Evolutionary conservation across 139 green algal species (phyloP).

Genomic region (Tetradesmus obliquus): DNA sequence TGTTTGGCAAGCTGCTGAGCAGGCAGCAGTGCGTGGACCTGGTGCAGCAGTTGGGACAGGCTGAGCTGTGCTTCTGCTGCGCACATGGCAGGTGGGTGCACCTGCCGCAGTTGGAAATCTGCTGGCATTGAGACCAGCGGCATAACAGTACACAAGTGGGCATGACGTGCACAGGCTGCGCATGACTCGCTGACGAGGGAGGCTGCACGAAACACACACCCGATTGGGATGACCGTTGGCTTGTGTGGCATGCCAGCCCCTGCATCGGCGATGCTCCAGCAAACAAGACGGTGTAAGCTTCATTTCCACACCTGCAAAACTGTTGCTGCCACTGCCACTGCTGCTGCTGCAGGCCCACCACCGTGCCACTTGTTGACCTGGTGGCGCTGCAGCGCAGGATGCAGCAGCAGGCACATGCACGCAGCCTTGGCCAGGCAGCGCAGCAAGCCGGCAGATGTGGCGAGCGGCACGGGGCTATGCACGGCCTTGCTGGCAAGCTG

Average conservation of each 20-base stretch:
- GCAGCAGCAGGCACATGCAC: slow-evolving; percentile 13
- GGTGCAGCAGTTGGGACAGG: slow-evolving; percentile 59
- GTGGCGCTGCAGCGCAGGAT: background rate
- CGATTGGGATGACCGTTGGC: background rate
- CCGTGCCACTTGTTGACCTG: background rate
- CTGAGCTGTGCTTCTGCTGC: slow-evolving; percentile 77
- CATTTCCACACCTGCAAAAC: background rate
- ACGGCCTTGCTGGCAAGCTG: background rate
- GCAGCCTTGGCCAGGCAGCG: background rate
- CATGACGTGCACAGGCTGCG: background rate
- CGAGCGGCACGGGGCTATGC: background rate
- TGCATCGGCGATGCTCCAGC: too few species aligned
- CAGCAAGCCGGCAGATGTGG: background rate
- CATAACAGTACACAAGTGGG: background rate
- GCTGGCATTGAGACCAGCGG: background rate
- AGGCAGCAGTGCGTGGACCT: slow-evolving; percentile 60
- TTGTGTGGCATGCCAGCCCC: background rate
- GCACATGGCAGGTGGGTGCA: slow-evolving; percentile 75
- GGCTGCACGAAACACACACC: background rate
- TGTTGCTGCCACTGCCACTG: background rate
- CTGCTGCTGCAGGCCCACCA: slow-evolving; percentile 23
- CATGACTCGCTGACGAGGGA: background rate
- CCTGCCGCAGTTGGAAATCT: slow-evolving; percentile 62
- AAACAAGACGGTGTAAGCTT: too few species aligned
- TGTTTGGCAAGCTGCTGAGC: slow-evolving; percentile 85